Base-by-base conservation (phyloP, 805 yeast species). In the Candida incommunis region DNA sequence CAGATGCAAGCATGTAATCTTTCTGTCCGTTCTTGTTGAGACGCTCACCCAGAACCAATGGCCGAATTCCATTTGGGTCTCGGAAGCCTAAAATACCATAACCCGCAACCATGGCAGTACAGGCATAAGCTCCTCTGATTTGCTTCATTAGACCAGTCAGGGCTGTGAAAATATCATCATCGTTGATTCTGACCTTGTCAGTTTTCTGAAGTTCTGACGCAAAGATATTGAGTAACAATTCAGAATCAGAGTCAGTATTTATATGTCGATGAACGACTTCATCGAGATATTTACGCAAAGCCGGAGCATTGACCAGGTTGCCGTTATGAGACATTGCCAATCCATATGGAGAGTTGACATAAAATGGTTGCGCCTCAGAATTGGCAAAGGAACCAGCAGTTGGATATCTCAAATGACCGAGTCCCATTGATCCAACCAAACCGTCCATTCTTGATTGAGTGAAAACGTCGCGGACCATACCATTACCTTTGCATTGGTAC, bases 401-500 rank as follows among this genome's bases (percentile, higher is more conserved):
- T 45, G 98, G 98, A 61, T 92, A 92, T 54, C 98, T 76, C 59
- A 92, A 50, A 61, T 92, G 98, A 25, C 88, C 90, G 53, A 92
- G 76, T 50, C 98, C 98, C 90, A 90, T 84, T 58, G 83, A 82
- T 18, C 98, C 98, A 42, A 81, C 80, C 41, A 92, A 71, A 40
- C 84, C 84, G 43, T 66, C 57, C 74, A 90, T 75, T 59, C 97
- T 75, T 41, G 68, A 65, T 61, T 78, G 83, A 41, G 95, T 86
- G 75, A 92, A 92, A 27, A 92, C 98, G 59, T 92, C 98, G 57
- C 94, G 75, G 48, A 95, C 97, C 95, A 92, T 85, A 53, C 98
- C 98, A 63, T 87, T 90, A 56, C 98, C 98, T 68, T 92, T 92
- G 65, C 98, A 92, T 67, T 90, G 97, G 67, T 85, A 88, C 48